Conservation (phyloP, 352 stramenopile genomes). For the Blastocystis sp. region DNA sequence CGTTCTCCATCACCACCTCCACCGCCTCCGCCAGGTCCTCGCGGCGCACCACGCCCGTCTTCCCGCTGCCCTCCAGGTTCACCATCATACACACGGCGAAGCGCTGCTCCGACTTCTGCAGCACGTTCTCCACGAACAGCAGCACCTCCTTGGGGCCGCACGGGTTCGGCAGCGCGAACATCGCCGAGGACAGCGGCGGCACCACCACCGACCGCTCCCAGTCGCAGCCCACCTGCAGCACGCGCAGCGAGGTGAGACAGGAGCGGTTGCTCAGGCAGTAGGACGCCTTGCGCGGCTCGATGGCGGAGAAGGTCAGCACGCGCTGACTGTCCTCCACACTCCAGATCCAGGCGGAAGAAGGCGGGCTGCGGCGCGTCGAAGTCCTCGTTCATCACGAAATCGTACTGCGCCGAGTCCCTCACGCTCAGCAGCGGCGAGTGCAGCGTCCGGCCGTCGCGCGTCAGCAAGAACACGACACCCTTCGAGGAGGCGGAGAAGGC, state of each 20-base stretch:
- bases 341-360: neutral
- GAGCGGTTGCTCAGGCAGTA: constrained; percentile 43
- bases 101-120: neutral
- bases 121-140: constrained; percentile 23
- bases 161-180: constrained; percentile 27
- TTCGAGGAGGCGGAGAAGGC: no score
- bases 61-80: neutral
- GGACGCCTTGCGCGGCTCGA: constrained; percentile 9
- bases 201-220: neutral
- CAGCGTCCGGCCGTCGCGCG: no score
- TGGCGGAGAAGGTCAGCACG: neutral
- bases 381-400: neutral
- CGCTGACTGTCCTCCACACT: neutral
- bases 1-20: constrained; percentile 24
- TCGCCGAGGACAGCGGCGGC: neutral
- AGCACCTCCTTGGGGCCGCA: neutral
- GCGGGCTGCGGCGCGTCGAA: neutral
- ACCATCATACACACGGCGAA: constrained; percentile 2
- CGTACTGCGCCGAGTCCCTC: constrained; percentile 4
- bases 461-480: no score
- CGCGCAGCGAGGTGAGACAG: neutral
- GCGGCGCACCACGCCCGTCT: neutral
- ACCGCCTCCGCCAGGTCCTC: neutral
- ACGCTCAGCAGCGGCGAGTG: neutral
- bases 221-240: constrained; percentile 29